Percentiles rank a stretch among this genome's conserved stretches.
These are phyloP conservation scores for Piper longum DNA, from an alignment of 164 flowering plant genomes.

Conservation along the genomic window DNA sequence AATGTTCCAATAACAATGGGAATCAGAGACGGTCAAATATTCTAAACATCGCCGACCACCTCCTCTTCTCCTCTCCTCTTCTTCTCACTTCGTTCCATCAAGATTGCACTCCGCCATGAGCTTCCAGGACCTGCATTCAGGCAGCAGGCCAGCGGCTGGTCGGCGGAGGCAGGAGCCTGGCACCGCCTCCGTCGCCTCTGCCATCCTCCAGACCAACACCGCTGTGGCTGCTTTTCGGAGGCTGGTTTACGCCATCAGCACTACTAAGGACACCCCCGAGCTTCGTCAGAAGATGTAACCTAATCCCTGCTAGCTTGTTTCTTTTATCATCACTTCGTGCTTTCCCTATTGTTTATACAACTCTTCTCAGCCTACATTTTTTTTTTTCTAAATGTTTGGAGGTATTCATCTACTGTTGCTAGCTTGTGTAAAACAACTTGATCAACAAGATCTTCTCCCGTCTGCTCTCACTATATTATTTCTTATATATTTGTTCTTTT, in stretches of 20 bases:
- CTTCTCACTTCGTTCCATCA: background rate
- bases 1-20: too few relatives aligned
- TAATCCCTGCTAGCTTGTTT: background rate
- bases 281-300: constrained; percentile 57
- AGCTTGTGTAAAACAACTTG: background rate
- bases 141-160: constrained; percentile 7
- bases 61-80: background rate
- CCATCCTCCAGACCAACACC: constrained; percentile 64
- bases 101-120: constrained; percentile 21
- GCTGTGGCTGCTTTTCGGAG: constrained; percentile 50
- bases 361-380: background rate
- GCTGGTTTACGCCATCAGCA: constrained; percentile 51
- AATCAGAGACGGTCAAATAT: too few relatives aligned
- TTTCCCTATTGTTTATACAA: background rate
- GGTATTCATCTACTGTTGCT: background rate
- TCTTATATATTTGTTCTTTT: background rate
- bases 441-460: too few relatives aligned
- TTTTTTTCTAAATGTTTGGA: background rate
- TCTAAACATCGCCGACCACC: background rate
- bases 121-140: constrained; percentile 40
- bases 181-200: constrained; percentile 24
- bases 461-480: background rate
- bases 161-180: background rate
- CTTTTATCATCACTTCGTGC: background rate
- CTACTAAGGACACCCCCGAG: constrained; percentile 59